A percentile compares a stretch with the other conserved stretches of the same genome.
These are phyloP conservation scores for Linnemannia hyalina DNA, from an alignment of 192 early-diverging fungal species.

Conservation along the genomic window DNA sequence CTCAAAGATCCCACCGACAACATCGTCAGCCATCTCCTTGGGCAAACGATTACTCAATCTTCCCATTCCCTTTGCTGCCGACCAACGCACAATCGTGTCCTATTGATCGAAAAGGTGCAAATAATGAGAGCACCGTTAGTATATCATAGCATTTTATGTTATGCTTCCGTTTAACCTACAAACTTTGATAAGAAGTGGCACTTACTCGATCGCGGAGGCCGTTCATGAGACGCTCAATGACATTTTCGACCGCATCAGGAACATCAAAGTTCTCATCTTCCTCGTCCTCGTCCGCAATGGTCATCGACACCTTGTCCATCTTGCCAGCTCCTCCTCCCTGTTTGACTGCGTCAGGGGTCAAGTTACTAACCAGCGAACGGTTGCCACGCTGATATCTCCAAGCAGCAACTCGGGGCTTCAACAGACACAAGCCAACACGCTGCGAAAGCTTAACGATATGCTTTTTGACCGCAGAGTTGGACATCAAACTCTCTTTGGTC, in stretches of 20 bases:
- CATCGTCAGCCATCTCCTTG: conserved; percentile 83
- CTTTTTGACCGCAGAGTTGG: conserved; percentile 85
- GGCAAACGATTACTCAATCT: conserved; percentile 88
- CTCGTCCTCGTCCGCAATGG: conserved; percentile 54
- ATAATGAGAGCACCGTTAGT: neutral
- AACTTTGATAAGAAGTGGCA: neutral
- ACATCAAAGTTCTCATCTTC: conserved; percentile 80
- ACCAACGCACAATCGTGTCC: conserved; percentile 98
- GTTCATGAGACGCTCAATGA: conserved; percentile 87
- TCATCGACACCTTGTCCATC: conserved; percentile 36
- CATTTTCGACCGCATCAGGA: conserved; percentile 84
- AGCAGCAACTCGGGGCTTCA: conserved; percentile 76
- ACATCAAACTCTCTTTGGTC: conserved; percentile 66
- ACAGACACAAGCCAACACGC: conserved; percentile 83
- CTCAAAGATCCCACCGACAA: conserved; percentile 81
- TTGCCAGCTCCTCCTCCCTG: neutral
- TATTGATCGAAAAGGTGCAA: conserved; percentile 8
- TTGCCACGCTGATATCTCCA: conserved; percentile 83
- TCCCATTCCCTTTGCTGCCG: conserved; percentile 96
- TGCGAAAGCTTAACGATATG: conserved; percentile 86
- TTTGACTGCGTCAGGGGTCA: conserved; percentile 30
- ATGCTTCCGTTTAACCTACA: too few species aligned
- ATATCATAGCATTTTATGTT: neutral
- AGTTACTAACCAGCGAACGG: conserved; percentile 70
- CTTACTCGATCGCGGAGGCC: conserved; percentile 84